phyloP scores from a whole-genome alignment of 805 yeast species.

The Vanderwaltozyma verrucispora region DNA sequence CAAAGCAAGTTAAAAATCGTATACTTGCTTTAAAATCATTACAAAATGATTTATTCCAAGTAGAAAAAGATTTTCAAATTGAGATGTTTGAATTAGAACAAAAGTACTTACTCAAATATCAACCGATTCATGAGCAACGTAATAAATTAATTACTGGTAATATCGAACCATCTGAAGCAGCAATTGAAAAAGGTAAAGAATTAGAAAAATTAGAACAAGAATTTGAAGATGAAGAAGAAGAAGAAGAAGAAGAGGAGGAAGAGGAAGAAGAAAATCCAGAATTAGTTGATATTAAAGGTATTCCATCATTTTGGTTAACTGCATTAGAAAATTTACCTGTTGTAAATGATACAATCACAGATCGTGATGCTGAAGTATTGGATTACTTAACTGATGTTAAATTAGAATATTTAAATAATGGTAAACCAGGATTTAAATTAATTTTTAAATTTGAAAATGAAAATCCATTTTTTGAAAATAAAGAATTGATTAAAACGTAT shows the following conservation, averaged over 20 bases:
- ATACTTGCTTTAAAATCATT: conserved; percentile 73
- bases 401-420: conserved; percentile 58
- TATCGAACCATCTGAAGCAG: conserved; percentile 67
- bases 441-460: conserved; percentile 60
- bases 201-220: conserved; percentile 46
- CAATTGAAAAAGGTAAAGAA: conserved; percentile 67
- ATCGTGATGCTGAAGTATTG: conserved; percentile 81
- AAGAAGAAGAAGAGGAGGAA: conserved; percentile 34
- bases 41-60: conserved; percentile 66
- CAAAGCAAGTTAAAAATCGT: conserved; percentile 61
- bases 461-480: conserved; percentile 71
- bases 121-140: conserved; percentile 69
- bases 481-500: conserved; percentile 69
- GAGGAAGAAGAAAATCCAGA: conserved; percentile 32
- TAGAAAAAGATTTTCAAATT: conserved; percentile 86
- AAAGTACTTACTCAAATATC: conserved; percentile 60
- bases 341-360: conserved; percentile 76
- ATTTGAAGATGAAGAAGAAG: conserved; percentile 27
- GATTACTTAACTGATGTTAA: conserved; percentile 57
- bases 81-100: conserved; percentile 82
- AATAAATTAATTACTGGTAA: conserved; percentile 61
- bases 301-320: conserved; percentile 95
- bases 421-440: conserved; percentile 74
- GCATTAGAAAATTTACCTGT: conserved; percentile 81
- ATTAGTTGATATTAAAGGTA: conserved; percentile 42